Base-by-base conservation (phyloP, 495 filamentous ascomycete genomes). In the Talaromyces nanjingensis region DNA sequence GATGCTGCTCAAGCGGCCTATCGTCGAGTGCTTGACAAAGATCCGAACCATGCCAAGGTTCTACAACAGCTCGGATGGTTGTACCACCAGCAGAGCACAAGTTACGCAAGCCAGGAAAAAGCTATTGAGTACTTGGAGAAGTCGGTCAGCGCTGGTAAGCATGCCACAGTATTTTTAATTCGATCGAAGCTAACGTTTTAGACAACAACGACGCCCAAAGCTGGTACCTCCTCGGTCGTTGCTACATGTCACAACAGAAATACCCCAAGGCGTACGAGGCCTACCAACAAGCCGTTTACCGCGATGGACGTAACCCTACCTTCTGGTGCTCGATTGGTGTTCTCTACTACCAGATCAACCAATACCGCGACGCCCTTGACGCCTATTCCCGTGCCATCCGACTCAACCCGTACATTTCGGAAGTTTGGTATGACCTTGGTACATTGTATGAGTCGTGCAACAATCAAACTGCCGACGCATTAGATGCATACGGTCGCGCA, bases 271-370 rank as follows among this genome's bases (percentile, higher is more conserved):
- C 94, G 4, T 98, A 98, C 72, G 94, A 98, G 75, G 96, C 94
- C 11, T 99, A 99, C 71, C 94, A 99, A 72, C 94, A 99, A 77
- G 94, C 94, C 3, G 94, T 99, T 56, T 99, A 99, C 72, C 91
- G 94, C 61, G 94, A 99, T 72, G 96, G 96, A 24, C 88, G 94
- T 68, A 99, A 99, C 69, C 96, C 94, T 27, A 99, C 94, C 12
- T 99, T 99, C 81, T 99, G 94, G 94, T 98, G 96, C 79, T 99
- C 94, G 24, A 99, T 99, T 73, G 94, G 94, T 72, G 94, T 99
- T 18, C 85, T 99, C 42, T 99, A 99, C 72, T 99, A 98, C 78
- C 94, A 99, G 77, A 99, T 99, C 80, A 99, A 99, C 73, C 94
- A 99, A 81, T 99, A 99, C 74, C 88, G 94, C 59, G 94, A 99